These are phyloP conservation scores for Melampsora larici-populina DNA, from an alignment of 1,284 basidiomycete genomes.

Conservation along the genomic window DNA sequence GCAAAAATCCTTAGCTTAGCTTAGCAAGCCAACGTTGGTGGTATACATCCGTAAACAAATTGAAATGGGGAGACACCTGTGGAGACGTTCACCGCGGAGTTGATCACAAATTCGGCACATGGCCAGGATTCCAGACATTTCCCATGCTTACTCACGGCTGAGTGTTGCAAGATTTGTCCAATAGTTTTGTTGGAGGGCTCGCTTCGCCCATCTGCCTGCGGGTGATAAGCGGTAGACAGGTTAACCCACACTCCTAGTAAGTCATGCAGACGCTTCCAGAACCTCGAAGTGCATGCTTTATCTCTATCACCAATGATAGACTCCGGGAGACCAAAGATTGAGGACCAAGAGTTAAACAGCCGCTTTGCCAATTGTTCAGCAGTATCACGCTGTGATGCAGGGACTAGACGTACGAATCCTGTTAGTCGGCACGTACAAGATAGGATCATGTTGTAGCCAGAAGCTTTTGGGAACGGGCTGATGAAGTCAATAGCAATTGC, in stretches of 20 bases:
- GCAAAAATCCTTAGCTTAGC: no score
- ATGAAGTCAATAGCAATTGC: neutral
- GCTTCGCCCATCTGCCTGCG: constrained; percentile 49
- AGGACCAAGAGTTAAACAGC: neutral
- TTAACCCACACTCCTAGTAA: constrained; percentile 45
- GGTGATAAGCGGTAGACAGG: constrained; percentile 48
- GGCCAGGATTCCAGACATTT: constrained; percentile 43
- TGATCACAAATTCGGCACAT: no score
- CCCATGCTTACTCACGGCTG: constrained; percentile 21
- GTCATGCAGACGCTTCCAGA: constrained; percentile 48
- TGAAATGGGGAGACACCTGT: no score
- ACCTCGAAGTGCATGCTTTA: constrained; percentile 25
- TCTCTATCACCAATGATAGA: neutral
- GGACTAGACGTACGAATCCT: neutral
- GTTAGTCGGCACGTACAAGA: neutral
- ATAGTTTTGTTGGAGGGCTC: constrained; percentile 54
- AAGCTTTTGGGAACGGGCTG: no score
- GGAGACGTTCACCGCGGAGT: no score
- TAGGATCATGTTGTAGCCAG: neutral
- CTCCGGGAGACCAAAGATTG: no score
- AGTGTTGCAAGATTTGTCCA: no score
- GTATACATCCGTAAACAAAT: no score
- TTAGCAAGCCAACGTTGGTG: no score
- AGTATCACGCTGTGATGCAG: neutral
- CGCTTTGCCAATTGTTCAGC: neutral